Evolutionary conservation across 768 basidiomycete genomes (phyloP).

Genomic region (Sistotremastrum suecicum): DNA sequence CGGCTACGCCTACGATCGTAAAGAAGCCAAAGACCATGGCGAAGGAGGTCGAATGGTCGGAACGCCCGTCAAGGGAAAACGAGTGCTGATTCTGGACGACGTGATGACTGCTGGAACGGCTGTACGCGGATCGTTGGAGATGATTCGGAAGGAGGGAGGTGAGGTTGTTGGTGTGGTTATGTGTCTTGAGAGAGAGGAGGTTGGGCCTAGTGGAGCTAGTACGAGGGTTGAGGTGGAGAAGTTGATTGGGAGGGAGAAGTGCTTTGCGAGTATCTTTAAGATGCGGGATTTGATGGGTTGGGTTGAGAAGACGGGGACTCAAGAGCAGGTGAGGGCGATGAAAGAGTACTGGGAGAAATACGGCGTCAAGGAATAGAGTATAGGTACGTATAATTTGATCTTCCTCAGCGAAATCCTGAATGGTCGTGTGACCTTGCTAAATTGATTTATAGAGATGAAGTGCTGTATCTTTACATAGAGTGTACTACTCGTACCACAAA

Average conservation of each 20-base stretch:
- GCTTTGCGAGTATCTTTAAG: slow-evolving; percentile 66
- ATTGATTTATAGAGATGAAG: too few species aligned
- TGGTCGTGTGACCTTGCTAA: too few species aligned
- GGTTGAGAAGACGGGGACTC: slow-evolving; percentile 55
- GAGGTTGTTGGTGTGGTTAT: slow-evolving; percentile 82
- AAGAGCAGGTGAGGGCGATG: slow-evolving; percentile 57
- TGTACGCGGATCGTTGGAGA: slow-evolving; percentile 67
- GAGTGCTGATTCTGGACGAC: slow-evolving; percentile 86
- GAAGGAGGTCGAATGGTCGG: slow-evolving; percentile 92
- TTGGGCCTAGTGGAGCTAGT: slow-evolving; percentile 54
- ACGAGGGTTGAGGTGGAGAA: slow-evolving; percentile 75
- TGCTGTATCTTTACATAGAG: too few species aligned
- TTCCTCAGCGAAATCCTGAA: too few species aligned
- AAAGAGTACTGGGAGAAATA: slow-evolving; percentile 61
- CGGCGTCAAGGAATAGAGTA: slow-evolving; percentile 35
- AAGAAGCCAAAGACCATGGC: slow-evolving; percentile 92
- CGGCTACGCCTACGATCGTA: slow-evolving; percentile 86
- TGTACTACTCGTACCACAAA: too few species aligned
- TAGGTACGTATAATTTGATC: background rate
- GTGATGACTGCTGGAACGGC: slow-evolving; percentile 93
- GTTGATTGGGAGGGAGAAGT: slow-evolving; percentile 52
- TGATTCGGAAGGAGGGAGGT: slow-evolving; percentile 54
- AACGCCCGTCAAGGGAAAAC: slow-evolving; percentile 61
- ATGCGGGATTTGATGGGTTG: slow-evolving; percentile 79
- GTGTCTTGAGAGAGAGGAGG: slow-evolving; percentile 76